phyloP scores from a whole-genome alignment of 2,329 filamentous ascomycete genomes.

The Epichloe amarillans region DNA sequence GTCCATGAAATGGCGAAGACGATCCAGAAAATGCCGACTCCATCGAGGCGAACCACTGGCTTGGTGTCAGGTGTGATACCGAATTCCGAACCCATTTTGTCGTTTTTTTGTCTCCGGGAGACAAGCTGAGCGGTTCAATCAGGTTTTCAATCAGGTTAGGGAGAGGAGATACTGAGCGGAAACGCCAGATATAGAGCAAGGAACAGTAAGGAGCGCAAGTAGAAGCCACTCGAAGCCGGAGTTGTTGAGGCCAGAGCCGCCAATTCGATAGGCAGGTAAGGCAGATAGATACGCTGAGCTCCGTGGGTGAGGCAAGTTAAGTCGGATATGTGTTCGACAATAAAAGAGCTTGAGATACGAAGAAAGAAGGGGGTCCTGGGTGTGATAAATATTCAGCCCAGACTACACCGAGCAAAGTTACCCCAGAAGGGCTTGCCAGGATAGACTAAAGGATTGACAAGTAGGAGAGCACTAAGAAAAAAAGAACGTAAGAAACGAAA shows the following conservation, averaged over 20 bases:
- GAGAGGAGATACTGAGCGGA: not conserved
- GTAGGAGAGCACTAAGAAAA: not conserved
- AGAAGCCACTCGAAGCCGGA: not conserved
- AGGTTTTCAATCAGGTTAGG: not conserved
- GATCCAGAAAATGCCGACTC: conserved; percentile 28
- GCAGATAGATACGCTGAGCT: not conserved
- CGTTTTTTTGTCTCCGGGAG: not conserved
- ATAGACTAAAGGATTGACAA: not conserved
- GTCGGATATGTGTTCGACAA: not conserved
- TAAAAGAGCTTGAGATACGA: accelerated
- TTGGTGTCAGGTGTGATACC: conserved; percentile 18
- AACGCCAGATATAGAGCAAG: not conserved
- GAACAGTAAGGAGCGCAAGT: not conserved
- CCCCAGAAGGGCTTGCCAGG: not conserved
- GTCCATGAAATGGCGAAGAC: conserved; percentile 26
- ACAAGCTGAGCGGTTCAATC: not conserved
- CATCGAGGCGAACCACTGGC: conserved; percentile 21
- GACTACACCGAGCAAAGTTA: conserved; percentile 1
- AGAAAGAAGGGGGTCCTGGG: not conserved
- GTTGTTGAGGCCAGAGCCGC: not conserved
- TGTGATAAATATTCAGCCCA: conserved; percentile 3
- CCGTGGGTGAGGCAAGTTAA: not conserved
- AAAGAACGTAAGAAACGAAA: not conserved
- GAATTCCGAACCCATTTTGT: conserved; percentile 19
- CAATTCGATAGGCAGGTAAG: not conserved